phyloP scores from a whole-genome alignment of 2,329 filamentous ascomycete genomes.

The Aspergillus phoenicis region DNA sequence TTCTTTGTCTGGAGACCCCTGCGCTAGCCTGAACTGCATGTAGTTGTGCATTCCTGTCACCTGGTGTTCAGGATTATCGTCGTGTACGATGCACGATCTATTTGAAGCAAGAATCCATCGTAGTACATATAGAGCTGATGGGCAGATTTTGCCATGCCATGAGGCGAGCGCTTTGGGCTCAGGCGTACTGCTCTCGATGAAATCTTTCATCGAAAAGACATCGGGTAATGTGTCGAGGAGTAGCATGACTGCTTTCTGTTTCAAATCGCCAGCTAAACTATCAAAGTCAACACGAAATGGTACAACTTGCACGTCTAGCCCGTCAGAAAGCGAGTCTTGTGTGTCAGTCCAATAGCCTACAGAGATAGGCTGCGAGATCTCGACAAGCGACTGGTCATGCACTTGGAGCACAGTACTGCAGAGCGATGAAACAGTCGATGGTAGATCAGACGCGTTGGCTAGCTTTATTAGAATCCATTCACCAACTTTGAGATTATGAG shows the following conservation, averaged over 20 bases:
- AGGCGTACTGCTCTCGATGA: slow-evolving; percentile 37
- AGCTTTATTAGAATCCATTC: slow-evolving; percentile 55
- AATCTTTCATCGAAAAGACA: slow-evolving; percentile 47
- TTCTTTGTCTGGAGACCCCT: slow-evolving; percentile 87
- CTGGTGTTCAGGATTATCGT: slow-evolving; percentile 53
- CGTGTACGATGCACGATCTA: slow-evolving; percentile 79
- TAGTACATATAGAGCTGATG: slow-evolving; percentile 68
- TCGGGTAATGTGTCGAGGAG: slow-evolving; percentile 46
- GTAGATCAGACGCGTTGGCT: too few species aligned
- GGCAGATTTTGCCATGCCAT: slow-evolving; percentile 64
- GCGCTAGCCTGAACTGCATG: slow-evolving; percentile 83
- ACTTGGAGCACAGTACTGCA: slow-evolving; percentile 57
- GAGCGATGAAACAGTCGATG: not conserved
- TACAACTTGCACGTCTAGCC: slow-evolving; percentile 21
- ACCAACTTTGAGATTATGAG: slow-evolving; percentile 46
- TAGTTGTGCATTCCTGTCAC: slow-evolving; percentile 67
- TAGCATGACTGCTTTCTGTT: slow-evolving; percentile 33
- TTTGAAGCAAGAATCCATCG: slow-evolving; percentile 92
- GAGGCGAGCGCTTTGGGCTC: slow-evolving; percentile 42
- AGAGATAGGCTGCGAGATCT: slow-evolving; percentile 33
- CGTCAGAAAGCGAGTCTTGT: too few species aligned
- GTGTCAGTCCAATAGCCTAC: not conserved
- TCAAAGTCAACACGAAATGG: slow-evolving; percentile 47
- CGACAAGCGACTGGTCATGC: slow-evolving; percentile 48
- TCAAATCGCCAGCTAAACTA: slow-evolving; percentile 30